Evolutionary conservation across 2,329 filamentous ascomycete genomes (phyloP).

Genomic region (Pochonia chlamydosporia): DNA sequence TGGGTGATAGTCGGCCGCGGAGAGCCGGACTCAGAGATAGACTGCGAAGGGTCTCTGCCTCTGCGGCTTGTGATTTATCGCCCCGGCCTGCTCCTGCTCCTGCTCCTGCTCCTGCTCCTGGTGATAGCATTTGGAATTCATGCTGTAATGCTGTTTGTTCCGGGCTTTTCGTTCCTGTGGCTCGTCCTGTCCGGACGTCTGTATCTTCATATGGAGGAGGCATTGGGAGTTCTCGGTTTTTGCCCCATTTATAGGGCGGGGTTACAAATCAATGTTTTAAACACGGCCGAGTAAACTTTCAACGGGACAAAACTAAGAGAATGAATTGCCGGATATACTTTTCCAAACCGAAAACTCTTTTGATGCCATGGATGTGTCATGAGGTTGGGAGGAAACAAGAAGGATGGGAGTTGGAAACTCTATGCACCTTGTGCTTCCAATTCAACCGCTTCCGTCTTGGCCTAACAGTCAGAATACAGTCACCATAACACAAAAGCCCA

Average conservation of each 20-base stretch:
- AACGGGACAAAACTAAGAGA: too few relatives aligned
- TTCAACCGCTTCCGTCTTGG: not conserved
- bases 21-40: slow-evolving; percentile 17
- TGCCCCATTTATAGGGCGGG: not conserved
- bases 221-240: not conserved
- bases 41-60: slow-evolving; percentile 6
- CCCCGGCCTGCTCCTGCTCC: too few relatives aligned
- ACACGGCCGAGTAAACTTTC: too few relatives aligned
- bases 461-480: not conserved
- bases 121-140: not conserved
- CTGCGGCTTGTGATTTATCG: slow-evolving; percentile 3
- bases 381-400: too few relatives aligned
- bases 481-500: not conserved
- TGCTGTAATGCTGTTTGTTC: not conserved
- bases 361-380: too few relatives aligned
- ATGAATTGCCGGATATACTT: too few relatives aligned
- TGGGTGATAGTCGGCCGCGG: slow-evolving; percentile 13
- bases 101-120: too few relatives aligned
- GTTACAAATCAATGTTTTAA: not conserved
- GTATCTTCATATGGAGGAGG: not conserved
- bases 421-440: not conserved
- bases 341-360: too few relatives aligned
- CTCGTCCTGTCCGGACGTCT: not conserved
- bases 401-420: too few relatives aligned
- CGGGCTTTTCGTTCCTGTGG: not conserved